Evolutionary conservation across 2,329 filamentous ascomycete species (phyloP).

Genomic region (Alternaria gaisen): DNA sequence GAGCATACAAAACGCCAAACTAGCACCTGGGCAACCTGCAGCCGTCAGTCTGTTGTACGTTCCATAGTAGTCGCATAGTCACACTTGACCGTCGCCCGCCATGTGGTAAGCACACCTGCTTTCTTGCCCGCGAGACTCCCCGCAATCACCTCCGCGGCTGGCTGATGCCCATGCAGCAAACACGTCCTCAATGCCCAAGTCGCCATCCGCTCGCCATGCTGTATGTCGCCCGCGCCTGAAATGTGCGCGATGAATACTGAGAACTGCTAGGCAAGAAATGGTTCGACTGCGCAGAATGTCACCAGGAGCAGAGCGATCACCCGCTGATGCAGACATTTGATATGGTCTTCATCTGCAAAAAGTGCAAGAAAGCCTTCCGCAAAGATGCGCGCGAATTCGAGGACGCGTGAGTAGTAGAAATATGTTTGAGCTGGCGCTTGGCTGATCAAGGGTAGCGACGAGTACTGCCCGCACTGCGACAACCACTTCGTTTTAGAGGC

Average conservation of each 20-base stretch:
- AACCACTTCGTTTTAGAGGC: constrained; percentile 98
- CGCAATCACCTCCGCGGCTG: constrained; percentile 27
- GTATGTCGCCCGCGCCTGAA: constrained; percentile 61
- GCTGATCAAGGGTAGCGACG: constrained; percentile 68
- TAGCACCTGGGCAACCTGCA: constrained; percentile 9
- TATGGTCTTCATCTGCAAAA: constrained; percentile 97
- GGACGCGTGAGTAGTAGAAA: constrained; percentile 62
- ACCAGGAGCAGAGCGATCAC: constrained; percentile 82
- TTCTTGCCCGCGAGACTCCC: constrained; percentile 19
- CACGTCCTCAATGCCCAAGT: constrained; percentile 99
- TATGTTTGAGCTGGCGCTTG: not conserved
- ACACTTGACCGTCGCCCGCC: constrained; percentile 14
- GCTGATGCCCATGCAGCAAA: constrained; percentile 70
- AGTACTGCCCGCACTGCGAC: constrained; percentile 98
- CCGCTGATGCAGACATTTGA: constrained; percentile 79
- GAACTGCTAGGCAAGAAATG: constrained; percentile 78
- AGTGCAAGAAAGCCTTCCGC: constrained; percentile 97
- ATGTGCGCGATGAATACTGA: constrained; percentile 13
- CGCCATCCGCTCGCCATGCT: constrained; percentile 93
- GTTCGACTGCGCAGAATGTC: constrained; percentile 98
- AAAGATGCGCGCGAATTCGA: constrained; percentile 94
- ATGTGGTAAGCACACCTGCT: constrained; percentile 39
- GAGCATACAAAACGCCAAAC: constrained; percentile 6
- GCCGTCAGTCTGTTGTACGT: constrained; percentile 4
- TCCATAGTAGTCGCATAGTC: constrained; percentile 1